Evolutionary conservation across 2,329 filamentous ascomycete species (phyloP), one percentile per base, ranked within the genome.

Genomic region (Juglanconis juglandina): DNA sequence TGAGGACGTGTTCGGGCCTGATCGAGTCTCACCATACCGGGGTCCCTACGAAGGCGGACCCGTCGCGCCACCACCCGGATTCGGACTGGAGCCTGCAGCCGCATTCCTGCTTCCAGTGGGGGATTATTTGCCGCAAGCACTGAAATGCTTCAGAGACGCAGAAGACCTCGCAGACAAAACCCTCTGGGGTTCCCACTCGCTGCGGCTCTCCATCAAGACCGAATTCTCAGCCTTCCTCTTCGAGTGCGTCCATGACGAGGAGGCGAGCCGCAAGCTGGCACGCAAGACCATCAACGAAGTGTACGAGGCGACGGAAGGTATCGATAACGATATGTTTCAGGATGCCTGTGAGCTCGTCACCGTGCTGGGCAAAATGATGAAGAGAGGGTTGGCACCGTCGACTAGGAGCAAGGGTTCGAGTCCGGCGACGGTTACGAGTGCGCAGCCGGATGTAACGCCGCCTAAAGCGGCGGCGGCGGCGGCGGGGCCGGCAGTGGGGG

Each of bases 261-360:
- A 93, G 30, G 86, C 81, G 41, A 92, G 91, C 55, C 84, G 93
- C 37, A 83, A 84, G 57, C 75, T 97, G 13, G 94, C 95, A 10
- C 89, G 91, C 68, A 83, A 87, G 42, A 91, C 93, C 3, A 95
- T 98, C 63, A 84, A 90, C 47, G 92, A 96, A 68, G 94, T 97
- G 1, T 97, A 97, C 71, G 89, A 92, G 60, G 92, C 92, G 1
- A 87, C 89, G 56, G 93, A 97, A 73, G 91, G 91, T 24, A 94
- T 98, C 86, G 91, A 96, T 61, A 93, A 98, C 69, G 92, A 96
- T 66, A 96, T 95, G 79, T 99, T 97, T 71, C 86, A 90, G 65
- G 95, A 98, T 72, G 92, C 93, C 0, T 92, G 92, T 60, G 90
- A 94, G 68, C 81, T 97, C 11, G 93, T 98, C 8, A 89, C 90